Evolutionary conservation across 75 land plant genomes (phyloP).

Genomic region (Cunninghamia lanceolata): DNA sequence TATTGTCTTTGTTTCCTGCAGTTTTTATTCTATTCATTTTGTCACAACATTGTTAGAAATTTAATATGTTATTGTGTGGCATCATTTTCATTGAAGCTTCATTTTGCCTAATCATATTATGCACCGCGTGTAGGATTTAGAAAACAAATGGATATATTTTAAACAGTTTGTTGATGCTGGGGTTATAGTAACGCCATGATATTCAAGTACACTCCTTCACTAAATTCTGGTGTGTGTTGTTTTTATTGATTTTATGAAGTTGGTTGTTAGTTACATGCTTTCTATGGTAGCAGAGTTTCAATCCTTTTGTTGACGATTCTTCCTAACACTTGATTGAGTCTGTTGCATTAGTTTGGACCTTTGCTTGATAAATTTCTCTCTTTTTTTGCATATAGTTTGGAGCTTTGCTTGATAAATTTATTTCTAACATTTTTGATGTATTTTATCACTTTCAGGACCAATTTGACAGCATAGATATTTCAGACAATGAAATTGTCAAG

Average conservation of each 20-base stretch:
- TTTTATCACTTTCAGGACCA: constrained; percentile 67
- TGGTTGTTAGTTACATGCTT: not conserved
- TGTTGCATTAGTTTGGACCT: not conserved
- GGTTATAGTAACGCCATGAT: not conserved
- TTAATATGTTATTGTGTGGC: not conserved
- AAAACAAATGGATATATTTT: not conserved
- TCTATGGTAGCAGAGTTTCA: not conserved
- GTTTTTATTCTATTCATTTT: too few species aligned
- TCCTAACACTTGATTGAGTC: not conserved
- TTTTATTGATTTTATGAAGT: not conserved
- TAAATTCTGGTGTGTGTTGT: not conserved
- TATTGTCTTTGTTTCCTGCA: not conserved
- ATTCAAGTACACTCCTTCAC: not conserved
- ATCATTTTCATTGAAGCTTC: not conserved
- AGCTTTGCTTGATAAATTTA: too few species aligned
- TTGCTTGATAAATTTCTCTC: not conserved
- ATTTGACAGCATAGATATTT: constrained; percentile 93
- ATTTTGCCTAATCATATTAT: not conserved
- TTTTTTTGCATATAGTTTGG: too few species aligned
- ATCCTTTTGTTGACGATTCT: not conserved
- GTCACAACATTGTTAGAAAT: not conserved
- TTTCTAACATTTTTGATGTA: not conserved
- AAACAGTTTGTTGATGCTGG: not conserved
- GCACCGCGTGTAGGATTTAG: not conserved
- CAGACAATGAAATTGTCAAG: constrained; percentile 99